These are phyloP conservation scores for Naganishia sp. DNA, from an alignment of 1,284 basidiomycete species.

Conservation along the genomic window DNA sequence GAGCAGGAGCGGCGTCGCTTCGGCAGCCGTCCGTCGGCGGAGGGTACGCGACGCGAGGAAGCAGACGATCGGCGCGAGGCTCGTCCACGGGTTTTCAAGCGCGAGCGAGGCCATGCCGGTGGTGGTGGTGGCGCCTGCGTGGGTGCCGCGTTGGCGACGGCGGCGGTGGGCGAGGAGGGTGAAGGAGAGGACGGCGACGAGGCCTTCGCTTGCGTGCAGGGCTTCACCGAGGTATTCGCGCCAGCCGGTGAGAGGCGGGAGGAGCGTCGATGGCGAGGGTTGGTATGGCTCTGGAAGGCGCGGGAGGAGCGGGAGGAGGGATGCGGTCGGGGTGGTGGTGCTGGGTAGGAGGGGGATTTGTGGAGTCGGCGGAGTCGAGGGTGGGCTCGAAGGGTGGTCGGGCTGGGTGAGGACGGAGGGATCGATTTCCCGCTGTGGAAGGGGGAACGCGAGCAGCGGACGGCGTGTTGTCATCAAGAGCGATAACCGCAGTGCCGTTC, in stretches of 20 bases:
- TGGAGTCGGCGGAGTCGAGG: not conserved
- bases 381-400: slow-evolving; percentile 61
- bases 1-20: slow-evolving; percentile 38
- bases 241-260: slow-evolving; percentile 40
- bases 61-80: slow-evolving; percentile 56
- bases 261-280: slow-evolving; percentile 42
- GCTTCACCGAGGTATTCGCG: slow-evolving; percentile 44
- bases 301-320: slow-evolving; percentile 48
- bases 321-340: slow-evolving; percentile 62
- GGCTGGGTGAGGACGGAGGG: slow-evolving; percentile 62
- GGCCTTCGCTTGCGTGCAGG: slow-evolving; percentile 40
- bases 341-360: slow-evolving; percentile 38
- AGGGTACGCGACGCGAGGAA: slow-evolving; percentile 57
- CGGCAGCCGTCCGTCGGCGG: slow-evolving; percentile 36
- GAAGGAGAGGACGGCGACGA: slow-evolving; percentile 29
- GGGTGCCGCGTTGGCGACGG: not conserved
- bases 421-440: slow-evolving; percentile 83
- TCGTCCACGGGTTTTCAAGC: slow-evolving; percentile 9
- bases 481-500: slow-evolving; percentile 69
- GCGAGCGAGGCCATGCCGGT: slow-evolving; percentile 3
- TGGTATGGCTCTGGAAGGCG: slow-evolving; percentile 45
- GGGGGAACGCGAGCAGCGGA: slow-evolving; percentile 70
- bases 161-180: slow-evolving; percentile 3
- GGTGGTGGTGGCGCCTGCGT: not conserved
- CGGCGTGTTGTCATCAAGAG: slow-evolving; percentile 71